Base-by-base conservation (phyloP, 2,329 filamentous ascomycete genomes). In the Hortaea werneckii region DNA sequence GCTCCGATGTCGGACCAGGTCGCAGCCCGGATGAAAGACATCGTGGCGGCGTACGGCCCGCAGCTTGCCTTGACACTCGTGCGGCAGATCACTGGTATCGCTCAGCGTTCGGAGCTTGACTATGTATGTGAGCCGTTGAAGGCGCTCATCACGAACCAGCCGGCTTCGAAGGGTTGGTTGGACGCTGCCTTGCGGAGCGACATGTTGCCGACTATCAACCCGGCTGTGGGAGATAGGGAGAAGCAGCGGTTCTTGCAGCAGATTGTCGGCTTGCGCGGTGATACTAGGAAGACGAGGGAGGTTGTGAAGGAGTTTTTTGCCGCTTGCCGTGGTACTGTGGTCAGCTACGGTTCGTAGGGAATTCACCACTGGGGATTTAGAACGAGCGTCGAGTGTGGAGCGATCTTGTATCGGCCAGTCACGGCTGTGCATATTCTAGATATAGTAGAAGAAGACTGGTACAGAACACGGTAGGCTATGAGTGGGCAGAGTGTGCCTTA, bases 231-330 rank as follows among this genome's bases (percentile, higher is more conserved):
- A 0, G 57, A 65, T 2, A 70, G 73, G 43, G 80, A 85, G 34
- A 86, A 83, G 64, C 65, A 65, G 2, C 52, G 77, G 8, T 87
- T 86, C 55, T 57, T 86, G 30, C 79, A 81, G 60, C 84, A 81
- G 58, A 60, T 88, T 7, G 66, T 83, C 29, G 79, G 69, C 76
- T 67, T 86, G 30, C 72, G 84, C 35, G 83, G 84, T 6, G 71
- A 76, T 26, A 46, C 42, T 1, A 73, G 76, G 51, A 67, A 73
- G 42, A 86, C 83, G 3, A 85, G 82, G 51, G 74, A 80, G 45
- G 71, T 85, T 1, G 77, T 86, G 3, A 75, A 78, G 48, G 81
- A 85, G 29, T 87, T 87, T 58, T 88, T 82, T 80, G 65, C 85
- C n/a, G 71, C 74, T 2, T 82, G 80, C 50, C 71, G 83, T 40